Conservation (phyloP, 2,329 filamentous ascomycete genomes). For the Clathrospora elynae region DNA sequence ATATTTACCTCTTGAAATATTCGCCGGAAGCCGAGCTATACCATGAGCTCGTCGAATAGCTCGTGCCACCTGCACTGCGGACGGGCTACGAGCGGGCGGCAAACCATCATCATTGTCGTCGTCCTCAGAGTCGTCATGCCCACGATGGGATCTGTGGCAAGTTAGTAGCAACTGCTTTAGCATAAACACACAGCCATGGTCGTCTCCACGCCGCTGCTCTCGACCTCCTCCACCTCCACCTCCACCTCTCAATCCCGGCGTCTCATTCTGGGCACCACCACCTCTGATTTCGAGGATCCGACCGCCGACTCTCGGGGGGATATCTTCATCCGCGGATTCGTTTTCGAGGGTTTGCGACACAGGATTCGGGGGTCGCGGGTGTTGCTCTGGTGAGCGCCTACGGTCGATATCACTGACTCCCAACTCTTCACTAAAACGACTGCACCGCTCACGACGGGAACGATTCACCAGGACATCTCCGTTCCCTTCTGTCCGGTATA, state of each 20-base stretch:
- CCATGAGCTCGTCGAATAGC: background rate
- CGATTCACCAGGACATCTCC: background rate
- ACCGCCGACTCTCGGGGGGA: background rate
- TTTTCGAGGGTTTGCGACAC: too few species aligned
- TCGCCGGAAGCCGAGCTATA: constrained; percentile 1
- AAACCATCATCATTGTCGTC: background rate
- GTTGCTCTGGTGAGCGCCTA: constrained; percentile 1
- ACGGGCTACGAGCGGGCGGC: background rate
- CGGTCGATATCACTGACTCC: background rate
- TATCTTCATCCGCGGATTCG: background rate
- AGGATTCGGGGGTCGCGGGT: background rate
- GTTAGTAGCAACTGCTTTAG: constrained; percentile 10
- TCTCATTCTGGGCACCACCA: background rate
- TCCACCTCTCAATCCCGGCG: constrained; percentile 19
- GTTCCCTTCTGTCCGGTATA: background rate
- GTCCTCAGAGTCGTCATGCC: background rate
- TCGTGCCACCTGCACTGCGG: background rate
- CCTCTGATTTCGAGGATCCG: constrained; percentile 12
- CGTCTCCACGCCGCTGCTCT: background rate
- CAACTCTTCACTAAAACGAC: background rate
- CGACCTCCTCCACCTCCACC: background rate
- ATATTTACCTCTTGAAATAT: background rate
- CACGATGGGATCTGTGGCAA: background rate
- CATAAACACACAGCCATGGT: background rate
- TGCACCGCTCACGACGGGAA: background rate